phyloP scores from a whole-genome alignment of 441 rosid species.

The Populus hybrid region DNA sequence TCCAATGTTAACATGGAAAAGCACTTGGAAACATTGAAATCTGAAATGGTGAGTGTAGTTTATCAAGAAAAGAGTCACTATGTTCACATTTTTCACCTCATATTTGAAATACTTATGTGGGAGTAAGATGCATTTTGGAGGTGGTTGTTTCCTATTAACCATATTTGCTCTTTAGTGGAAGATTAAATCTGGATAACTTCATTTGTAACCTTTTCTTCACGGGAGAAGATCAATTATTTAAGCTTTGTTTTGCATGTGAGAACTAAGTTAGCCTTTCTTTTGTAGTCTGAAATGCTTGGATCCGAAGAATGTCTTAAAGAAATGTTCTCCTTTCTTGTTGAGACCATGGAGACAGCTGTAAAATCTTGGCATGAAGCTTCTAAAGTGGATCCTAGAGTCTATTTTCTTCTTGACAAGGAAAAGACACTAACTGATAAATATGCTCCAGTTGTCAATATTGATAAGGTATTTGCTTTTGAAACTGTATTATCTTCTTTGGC shows the following conservation, averaged over 20 bases:
- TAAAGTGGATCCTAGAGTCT: slow-evolving; percentile 74
- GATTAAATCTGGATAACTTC: background rate
- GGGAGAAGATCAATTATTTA: background rate
- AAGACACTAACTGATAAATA: slow-evolving; percentile 72
- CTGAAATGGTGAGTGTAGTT: slow-evolving; percentile 65
- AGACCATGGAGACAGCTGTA: slow-evolving; percentile 78
- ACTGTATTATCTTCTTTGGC: background rate
- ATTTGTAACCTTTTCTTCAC: background rate
- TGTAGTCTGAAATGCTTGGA: slow-evolving; percentile 65
- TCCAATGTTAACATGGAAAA: slow-evolving; percentile 72
- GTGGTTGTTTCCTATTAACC: background rate
- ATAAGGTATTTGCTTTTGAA: slow-evolving; percentile 50
- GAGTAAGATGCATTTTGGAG: background rate
- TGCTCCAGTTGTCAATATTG: slow-evolving; percentile 84
- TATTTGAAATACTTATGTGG: background rate
- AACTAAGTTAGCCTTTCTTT: slow-evolving; percentile 20
- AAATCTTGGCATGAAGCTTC: slow-evolving; percentile 84
- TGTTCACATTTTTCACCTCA: background rate
- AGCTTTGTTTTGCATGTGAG: background rate
- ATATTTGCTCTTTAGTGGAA: background rate
- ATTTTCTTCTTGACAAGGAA: slow-evolving; percentile 75
- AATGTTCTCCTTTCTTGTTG: slow-evolving; percentile 60
- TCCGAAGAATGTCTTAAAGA: slow-evolving; percentile 56
- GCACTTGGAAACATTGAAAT: slow-evolving; percentile 65
- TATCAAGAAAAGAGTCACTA: background rate